phyloP scores from a whole-genome alignment of 2,329 filamentous ascomycete genomes.

The Didymella lethalis region DNA sequence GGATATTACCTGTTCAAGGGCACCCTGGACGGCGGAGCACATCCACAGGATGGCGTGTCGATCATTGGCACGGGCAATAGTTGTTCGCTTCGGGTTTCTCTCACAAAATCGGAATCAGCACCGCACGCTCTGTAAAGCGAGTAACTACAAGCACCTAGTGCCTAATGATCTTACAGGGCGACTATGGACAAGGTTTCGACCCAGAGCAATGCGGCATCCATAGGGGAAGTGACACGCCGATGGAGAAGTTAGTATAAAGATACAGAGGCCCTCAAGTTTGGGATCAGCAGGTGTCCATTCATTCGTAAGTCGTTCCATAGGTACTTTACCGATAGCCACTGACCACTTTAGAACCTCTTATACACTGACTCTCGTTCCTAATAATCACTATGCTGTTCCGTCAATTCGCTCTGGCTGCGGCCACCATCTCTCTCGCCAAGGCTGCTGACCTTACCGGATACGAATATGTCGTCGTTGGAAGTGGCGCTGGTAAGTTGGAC shows the following conservation, averaged over 20 bases:
- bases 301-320: conserved; percentile 14
- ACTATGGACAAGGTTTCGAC: conserved; percentile 2
- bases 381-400: conserved; percentile 35
- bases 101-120: conserved; percentile 13
- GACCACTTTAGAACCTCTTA: conserved; percentile 19
- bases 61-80: conserved; percentile 20
- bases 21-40: conserved; percentile 3
- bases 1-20: conserved; percentile 22
- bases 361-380: conserved; percentile 9
- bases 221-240: conserved; percentile 12
- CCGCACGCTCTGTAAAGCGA: conserved; percentile 18
- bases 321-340: conserved; percentile 12
- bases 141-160: conserved; percentile 13
- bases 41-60: conserved; percentile 8
- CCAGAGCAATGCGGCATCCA: conserved; percentile 7
- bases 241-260: conserved; percentile 20
- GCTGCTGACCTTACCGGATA: conserved; percentile 54
- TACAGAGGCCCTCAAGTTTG: not conserved
- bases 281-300: conserved; percentile 18
- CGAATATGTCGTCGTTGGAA: conserved; percentile 70
- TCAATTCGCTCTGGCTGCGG: conserved; percentile 29
- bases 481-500: conserved; percentile 42
- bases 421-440: conserved; percentile 32
- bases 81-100: conserved; percentile 12
- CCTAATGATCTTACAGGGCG: conserved; percentile 9